Evolutionary conservation across 2,329 filamentous ascomycete species (phyloP), one percentile per base, ranked within the genome.

Genomic region (Trichothecium roseum): DNA sequence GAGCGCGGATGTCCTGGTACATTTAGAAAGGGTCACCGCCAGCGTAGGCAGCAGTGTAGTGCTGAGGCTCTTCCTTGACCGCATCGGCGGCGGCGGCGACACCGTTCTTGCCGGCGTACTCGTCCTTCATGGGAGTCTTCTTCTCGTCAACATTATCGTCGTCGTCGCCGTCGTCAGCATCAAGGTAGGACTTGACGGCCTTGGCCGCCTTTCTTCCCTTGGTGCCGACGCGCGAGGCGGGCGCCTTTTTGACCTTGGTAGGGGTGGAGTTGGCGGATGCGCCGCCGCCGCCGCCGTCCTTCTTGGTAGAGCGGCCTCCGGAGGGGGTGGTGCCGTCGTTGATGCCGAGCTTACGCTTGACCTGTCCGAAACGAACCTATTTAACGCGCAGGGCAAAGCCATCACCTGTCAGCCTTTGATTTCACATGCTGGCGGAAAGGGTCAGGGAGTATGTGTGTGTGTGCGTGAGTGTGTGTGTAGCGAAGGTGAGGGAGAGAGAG

Each of bases 281-380:
- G 20, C 10, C 20, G 10, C 20, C 20, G 10, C 20, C 20, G 20
- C 20, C 26, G 7, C 36, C 14, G 27, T 22, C 35, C 40, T 50
- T 55, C 41, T 52, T 56, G 41, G 22, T 44, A 38, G 20, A 24
- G 10, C 20, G 20, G 10, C 17, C 6, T 5, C 32, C 28, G 5
- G 42, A 44, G 28, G 28, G 10, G 3, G 40, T 28, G 12, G 40
- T 36, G 2, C 42, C 40, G 5, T 47, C 49, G 27, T 46, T 46
- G 28, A 66, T 54, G 3, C 60, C 59, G 1, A 65, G 52, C 50
- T 69, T 68, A 31, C 56, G 53, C 49, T 64, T 70, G 40, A 72
- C 61, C 40, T 72, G 66, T 4, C 63, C 58, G 38, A 64, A 73
- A 31, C 69, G 64, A 28, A 62, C 58, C 56, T 66, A 38, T 28